Conservation (phyloP, 2,329 filamentous ascomycete genomes). For the Aspergillus fumigatus region DNA sequence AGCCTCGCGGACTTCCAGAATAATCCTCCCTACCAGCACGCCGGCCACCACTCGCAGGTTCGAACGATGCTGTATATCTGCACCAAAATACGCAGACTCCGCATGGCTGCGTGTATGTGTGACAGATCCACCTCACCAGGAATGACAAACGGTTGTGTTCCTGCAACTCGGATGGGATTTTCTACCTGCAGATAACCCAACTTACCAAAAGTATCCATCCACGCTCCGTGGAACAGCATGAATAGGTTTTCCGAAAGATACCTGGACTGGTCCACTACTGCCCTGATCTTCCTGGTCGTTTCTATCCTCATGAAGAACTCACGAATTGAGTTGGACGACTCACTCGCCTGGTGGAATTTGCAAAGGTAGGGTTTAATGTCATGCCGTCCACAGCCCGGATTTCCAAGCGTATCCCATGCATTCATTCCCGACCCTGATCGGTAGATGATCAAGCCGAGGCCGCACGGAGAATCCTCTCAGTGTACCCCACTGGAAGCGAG, state of each 20-base stretch:
- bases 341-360: conserved; percentile 32
- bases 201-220: conserved; percentile 12
- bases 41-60: conserved; percentile 17
- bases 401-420: conserved; percentile 43
- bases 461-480: conserved; percentile 46
- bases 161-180: conserved; percentile 12
- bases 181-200: conserved; percentile 12
- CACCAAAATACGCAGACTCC: conserved; percentile 10
- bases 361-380: conserved; percentile 46
- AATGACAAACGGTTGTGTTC: conserved; percentile 10
- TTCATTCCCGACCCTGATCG: conserved; percentile 36
- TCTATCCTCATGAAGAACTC: background rate
- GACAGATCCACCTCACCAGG: conserved; percentile 11
- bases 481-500: conserved; percentile 42
- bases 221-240: conserved; percentile 13
- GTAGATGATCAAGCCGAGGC: conserved; percentile 30
- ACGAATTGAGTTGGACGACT: conserved; percentile 20
- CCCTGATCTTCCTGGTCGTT: too few relatives aligned
- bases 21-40: conserved; percentile 9
- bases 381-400: conserved; percentile 42
- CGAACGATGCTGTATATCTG: conserved; percentile 1
- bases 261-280: too few relatives aligned
- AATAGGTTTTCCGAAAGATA: conserved; percentile 12
- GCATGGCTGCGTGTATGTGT: conserved; percentile 15
- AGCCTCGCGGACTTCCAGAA: conserved; percentile 3